Conservation (phyloP, 148 eudicot genomes). For the Rheum nobile region DNA sequence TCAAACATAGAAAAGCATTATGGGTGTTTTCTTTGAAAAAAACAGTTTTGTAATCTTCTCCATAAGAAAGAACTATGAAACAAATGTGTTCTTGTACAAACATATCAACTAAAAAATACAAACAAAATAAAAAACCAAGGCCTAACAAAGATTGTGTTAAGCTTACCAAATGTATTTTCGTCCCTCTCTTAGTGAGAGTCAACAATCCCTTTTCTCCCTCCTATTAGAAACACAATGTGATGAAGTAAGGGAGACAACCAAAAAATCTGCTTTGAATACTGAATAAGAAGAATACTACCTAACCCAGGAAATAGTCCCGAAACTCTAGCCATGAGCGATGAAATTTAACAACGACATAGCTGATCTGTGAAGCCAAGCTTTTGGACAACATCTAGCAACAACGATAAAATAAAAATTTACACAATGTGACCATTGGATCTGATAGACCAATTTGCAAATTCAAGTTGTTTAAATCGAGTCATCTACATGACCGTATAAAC, state of each 20-base stretch:
- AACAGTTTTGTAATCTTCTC: neutral
- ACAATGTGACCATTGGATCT: neutral
- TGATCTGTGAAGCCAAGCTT: too few relatives aligned
- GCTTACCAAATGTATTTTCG: too few relatives aligned
- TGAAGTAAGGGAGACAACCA: neutral
- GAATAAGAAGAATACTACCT: slow-evolving; percentile 36
- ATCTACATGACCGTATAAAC: neutral
- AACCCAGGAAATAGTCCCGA: slow-evolving; percentile 57
- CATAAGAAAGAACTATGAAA: neutral
- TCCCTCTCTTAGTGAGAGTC: too few relatives aligned
- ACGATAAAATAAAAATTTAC: neutral
- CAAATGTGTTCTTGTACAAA: too few relatives aligned
- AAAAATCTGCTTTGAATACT: neutral
- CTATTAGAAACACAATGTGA: slow-evolving; percentile 4
- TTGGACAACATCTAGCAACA: neutral
- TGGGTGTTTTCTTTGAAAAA: too few relatives aligned
- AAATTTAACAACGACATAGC: too few relatives aligned
- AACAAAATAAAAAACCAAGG: too few relatives aligned
- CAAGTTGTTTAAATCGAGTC: neutral
- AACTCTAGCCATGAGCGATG: slow-evolving; percentile 76
- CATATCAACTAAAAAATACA: too few relatives aligned
- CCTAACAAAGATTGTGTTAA: too few relatives aligned
- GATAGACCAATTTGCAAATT: neutral
- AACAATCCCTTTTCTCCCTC: too few relatives aligned
- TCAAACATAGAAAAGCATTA: too few relatives aligned